A percentile compares a stretch with the other conserved stretches of the same genome.
phyloP scores from a whole-genome alignment of 495 filamentous ascomycete species.

The Tetracladium marchalianum region DNA sequence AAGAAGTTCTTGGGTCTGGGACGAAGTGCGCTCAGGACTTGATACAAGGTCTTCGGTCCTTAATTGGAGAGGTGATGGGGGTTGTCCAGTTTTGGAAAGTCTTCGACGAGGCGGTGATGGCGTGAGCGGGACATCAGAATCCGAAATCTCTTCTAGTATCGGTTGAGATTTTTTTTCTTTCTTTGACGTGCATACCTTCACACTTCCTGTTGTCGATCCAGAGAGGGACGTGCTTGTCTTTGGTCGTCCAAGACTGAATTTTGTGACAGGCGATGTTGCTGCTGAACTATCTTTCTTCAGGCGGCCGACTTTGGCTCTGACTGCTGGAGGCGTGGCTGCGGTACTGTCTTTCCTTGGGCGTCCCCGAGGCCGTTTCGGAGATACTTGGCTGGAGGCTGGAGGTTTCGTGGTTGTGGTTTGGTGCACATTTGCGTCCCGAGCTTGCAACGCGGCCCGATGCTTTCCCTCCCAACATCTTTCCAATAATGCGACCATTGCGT shows the following conservation, averaged over 20 bases:
- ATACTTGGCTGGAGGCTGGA: conserved; percentile 4
- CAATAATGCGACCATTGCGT: conserved; percentile 61
- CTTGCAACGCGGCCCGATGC: conserved; percentile 14
- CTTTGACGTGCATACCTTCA: conserved; percentile 10
- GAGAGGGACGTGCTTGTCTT: conserved; percentile 13
- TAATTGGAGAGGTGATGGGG: conserved; percentile 26
- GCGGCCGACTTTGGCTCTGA: conserved; percentile 23
- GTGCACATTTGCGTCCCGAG: conserved; percentile 9
- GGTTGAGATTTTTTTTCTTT: conserved; percentile 12
- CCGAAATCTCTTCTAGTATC: conserved; percentile 49
- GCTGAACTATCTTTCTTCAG: conserved; percentile 26
- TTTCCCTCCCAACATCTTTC: conserved; percentile 62
- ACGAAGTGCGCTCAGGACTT: conserved; percentile 15
- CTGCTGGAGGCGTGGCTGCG: conserved; percentile 4
- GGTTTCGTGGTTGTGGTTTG: not conserved
- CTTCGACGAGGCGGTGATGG: conserved; percentile 16
- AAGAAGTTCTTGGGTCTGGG: conserved; percentile 31
- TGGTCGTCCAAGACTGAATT: conserved; percentile 13
- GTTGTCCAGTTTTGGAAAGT: conserved; percentile 3
- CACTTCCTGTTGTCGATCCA: too few species aligned
- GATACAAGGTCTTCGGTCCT: conserved; percentile 16
- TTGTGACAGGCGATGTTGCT: conserved; percentile 6
- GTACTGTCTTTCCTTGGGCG: conserved; percentile 30
- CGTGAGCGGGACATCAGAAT: conserved; percentile 39
- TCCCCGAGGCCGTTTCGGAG: conserved; percentile 30